These are phyloP conservation scores for Zalerion maritima DNA, from an alignment of 495 filamentous ascomycete species.

Conservation along the genomic window DNA sequence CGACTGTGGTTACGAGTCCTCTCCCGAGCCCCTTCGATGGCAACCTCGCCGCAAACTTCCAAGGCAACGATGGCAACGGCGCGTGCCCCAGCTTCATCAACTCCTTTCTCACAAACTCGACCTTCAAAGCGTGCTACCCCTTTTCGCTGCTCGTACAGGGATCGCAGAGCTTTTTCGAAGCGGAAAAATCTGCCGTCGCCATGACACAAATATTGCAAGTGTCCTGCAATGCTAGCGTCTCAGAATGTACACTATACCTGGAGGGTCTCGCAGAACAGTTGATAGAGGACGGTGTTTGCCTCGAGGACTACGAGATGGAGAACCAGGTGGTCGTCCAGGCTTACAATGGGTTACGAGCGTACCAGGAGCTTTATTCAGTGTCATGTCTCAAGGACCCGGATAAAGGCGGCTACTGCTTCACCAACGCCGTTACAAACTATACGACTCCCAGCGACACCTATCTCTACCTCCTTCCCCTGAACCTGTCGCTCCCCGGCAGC, in stretches of 20 bases:
- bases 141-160: constrained; percentile 55
- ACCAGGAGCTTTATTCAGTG: constrained; percentile 61
- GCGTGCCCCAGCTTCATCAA: constrained; percentile 56
- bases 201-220: constrained; percentile 58
- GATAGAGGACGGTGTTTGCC: constrained; percentile 46
- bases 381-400: constrained; percentile 51
- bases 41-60: constrained; percentile 55
- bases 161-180: constrained; percentile 59
- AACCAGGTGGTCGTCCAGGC: constrained; percentile 60
- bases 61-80: constrained; percentile 18
- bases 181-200: constrained; percentile 43
- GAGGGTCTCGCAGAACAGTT: constrained; percentile 42
- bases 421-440: constrained; percentile 66
- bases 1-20: constrained; percentile 16
- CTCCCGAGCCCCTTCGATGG: constrained; percentile 63
- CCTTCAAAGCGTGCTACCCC: constrained; percentile 56
- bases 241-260: constrained; percentile 46
- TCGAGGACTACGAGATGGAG: constrained; percentile 44
- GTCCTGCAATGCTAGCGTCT: constrained; percentile 49
- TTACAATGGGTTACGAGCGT: constrained; percentile 57
- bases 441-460: constrained; percentile 52
- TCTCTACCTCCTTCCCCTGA: constrained; percentile 74
- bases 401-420: constrained; percentile 54
- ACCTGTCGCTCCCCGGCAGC: constrained; percentile 46
- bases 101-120: constrained; percentile 43